Evolutionary conservation across 495 filamentous ascomycete genomes (phyloP).

Genomic region (Neurospora terricola): DNA sequence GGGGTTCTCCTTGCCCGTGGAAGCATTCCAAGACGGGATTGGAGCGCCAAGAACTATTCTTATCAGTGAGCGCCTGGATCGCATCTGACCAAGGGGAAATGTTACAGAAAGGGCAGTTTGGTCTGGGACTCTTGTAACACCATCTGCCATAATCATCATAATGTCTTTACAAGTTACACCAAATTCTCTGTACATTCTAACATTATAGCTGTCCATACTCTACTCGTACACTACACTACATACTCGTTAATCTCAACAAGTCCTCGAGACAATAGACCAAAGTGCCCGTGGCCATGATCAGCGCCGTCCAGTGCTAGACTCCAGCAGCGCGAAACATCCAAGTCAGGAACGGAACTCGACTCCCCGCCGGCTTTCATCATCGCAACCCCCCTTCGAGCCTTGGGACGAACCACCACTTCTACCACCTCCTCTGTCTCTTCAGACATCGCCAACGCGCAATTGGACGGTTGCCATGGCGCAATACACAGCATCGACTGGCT

Average conservation of each 20-base stretch:
- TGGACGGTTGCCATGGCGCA: background rate
- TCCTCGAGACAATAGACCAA: background rate
- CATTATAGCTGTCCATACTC: background rate
- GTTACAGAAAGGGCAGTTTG: background rate
- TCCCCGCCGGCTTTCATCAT: background rate
- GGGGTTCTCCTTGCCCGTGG: background rate
- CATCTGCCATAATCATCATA: background rate
- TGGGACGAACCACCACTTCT: background rate
- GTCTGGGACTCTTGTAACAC: background rate
- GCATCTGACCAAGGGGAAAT: background rate
- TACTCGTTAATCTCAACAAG: background rate
- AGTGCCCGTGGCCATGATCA: background rate
- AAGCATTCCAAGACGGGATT: background rate
- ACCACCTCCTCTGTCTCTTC: background rate
- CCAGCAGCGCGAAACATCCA: background rate
- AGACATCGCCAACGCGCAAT: background rate
- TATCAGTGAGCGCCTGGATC: background rate
- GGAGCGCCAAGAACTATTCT: background rate
- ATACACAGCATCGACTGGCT: conserved; percentile 1
- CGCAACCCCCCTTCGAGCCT: background rate
- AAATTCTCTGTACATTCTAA: background rate
- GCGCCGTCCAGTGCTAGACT: background rate
- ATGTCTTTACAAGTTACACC: background rate
- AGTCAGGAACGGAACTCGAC: background rate
- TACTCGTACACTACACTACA: background rate